Evolutionary conservation across 352 stramenopile species (phyloP), one percentile per base, ranked within the genome.

Genomic region (Pythium folliculosum): DNA sequence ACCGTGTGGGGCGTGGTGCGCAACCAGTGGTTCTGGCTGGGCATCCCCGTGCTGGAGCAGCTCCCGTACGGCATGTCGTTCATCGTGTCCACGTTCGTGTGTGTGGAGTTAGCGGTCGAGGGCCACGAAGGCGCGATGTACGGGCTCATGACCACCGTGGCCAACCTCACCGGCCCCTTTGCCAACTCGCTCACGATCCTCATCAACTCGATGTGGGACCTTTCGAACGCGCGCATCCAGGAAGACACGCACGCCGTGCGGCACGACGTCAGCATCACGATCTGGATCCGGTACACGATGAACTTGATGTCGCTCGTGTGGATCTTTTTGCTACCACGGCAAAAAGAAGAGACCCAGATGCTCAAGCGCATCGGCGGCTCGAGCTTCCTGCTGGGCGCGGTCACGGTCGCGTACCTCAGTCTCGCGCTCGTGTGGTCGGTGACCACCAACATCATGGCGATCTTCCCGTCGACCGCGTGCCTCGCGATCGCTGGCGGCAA

Each of bases 51-150:
- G 25, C 45, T 75, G 0, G 63, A 70, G 32, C 48, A 71, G 21
- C 35, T 80, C 0, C 69, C 73, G 13, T 50, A 38, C 21, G 66
- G 51, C 45, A 51, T 77, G n/a, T 30, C 45, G 44, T 72, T 68
- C 59, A 63, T 72, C 30, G 67, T 75, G 14, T 58, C 56, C 21
- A 70, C 65, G 44, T 76, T 70, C 38, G 49, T 57, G 3, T 66
- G 52, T 2, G 60, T 80, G 12, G 73, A 80, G 49, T 25, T 80
- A 9, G 47, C 54, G 2, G 60, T 68, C 57, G 58, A 60, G 3
- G 70, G 70, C 62, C 63, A 74, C 43, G 73, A 80, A 59, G 73
- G 60, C 14, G 58, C 73, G 3, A 57, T 75, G 58, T 80, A 77
- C 45, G 73, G 73, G 10, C 64, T 80, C 12, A 23, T 76, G 10